Conservation (phyloP, 2,329 filamentous ascomycete genomes). For the Ciborinia camelliae region DNA sequence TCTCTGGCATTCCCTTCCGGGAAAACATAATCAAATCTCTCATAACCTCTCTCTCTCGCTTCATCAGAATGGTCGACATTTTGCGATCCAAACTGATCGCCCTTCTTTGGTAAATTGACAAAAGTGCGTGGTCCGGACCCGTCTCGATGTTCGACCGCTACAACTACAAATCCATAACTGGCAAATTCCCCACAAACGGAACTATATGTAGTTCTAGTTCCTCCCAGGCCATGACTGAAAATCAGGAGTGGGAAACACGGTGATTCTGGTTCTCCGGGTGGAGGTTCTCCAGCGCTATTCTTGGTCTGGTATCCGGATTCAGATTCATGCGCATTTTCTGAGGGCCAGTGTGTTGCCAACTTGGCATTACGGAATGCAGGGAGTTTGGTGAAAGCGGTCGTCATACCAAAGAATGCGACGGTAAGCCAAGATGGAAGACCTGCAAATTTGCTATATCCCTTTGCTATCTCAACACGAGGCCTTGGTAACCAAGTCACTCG, state of each 20-base stretch:
- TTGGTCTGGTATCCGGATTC: slow-evolving; percentile 42
- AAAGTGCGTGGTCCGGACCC: slow-evolving; percentile 60
- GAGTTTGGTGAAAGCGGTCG: slow-evolving; percentile 62
- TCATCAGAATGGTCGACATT: slow-evolving; percentile 37
- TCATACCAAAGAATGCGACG: slow-evolving; percentile 44
- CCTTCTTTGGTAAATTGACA: slow-evolving; percentile 52
- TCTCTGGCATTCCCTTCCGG: slow-evolving; percentile 53
- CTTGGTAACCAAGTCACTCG: slow-evolving; percentile 61
- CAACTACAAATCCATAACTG: slow-evolving; percentile 62
- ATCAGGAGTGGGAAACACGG: slow-evolving; percentile 60
- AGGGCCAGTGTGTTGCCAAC: slow-evolving; percentile 54
- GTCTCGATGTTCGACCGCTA: slow-evolving; percentile 63
- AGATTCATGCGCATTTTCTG: slow-evolving; percentile 39
- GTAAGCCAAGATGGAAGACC: slow-evolving; percentile 48
- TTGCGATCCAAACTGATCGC: slow-evolving; percentile 38
- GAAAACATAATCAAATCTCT: slow-evolving; percentile 60
- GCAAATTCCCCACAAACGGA: slow-evolving; percentile 63
- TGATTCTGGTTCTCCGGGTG: slow-evolving; percentile 38
- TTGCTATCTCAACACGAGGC: slow-evolving; percentile 52
- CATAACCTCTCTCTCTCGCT: slow-evolving; percentile 42
- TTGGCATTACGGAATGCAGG: slow-evolving; percentile 61
- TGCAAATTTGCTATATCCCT: slow-evolving; percentile 61
- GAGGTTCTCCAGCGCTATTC: slow-evolving; percentile 41
- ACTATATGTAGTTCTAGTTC: slow-evolving; percentile 60
- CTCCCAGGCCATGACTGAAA: slow-evolving; percentile 65